Base-by-base conservation (phyloP, 2,329 filamentous ascomycete species). In the Leptodontidium sp. region DNA sequence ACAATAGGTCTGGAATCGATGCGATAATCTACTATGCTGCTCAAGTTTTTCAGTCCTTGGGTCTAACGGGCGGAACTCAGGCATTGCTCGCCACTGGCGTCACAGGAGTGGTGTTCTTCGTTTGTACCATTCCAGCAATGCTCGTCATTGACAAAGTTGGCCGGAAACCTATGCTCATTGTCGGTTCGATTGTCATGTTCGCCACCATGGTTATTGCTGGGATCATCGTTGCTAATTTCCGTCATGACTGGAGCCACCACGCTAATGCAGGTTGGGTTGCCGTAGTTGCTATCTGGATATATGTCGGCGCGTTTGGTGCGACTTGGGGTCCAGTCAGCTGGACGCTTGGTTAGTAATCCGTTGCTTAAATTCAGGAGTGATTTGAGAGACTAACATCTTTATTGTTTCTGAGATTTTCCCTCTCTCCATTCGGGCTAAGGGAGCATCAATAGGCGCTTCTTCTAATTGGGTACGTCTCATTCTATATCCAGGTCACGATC, bases 1-100 rank as follows among this genome's bases (percentile, higher is more conserved):
- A 47, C 43, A 47, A 21, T 21, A 21, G 21, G 21, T 21, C 21
- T 21, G 21, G 21, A 21, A 21, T 21, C n/a, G 14, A 83, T 11
- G 84, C 79, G 15, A 88, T 89, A 52, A 84, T 83, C 17, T 80
- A 88, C 52, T 74, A 74, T 53, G 87, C 88, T 53, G 85, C 86
- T 0, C 78, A 89, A 1, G 82, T 88, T 71, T 86, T 88, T 68
- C 86, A 90, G 0, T 78, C 79, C 14, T 73, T 85, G 0, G 83
- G 83, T 12, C 73, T 85, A 8, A 79, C 77, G 0, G 77, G 77
- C 1, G 83, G 80, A 68, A 82, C 83, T 0, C 80, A 77, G 0
- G 87, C 85, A 1, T 82, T 92, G 0, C 81, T 92, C 1, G 90
- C 90, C 0, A 92, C 90, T 0, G 90, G 90, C 3, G 90, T 92